Evolutionary conservation across 768 basidiomycete species (phyloP).

Genomic region (Lentinus brumalis): DNA sequence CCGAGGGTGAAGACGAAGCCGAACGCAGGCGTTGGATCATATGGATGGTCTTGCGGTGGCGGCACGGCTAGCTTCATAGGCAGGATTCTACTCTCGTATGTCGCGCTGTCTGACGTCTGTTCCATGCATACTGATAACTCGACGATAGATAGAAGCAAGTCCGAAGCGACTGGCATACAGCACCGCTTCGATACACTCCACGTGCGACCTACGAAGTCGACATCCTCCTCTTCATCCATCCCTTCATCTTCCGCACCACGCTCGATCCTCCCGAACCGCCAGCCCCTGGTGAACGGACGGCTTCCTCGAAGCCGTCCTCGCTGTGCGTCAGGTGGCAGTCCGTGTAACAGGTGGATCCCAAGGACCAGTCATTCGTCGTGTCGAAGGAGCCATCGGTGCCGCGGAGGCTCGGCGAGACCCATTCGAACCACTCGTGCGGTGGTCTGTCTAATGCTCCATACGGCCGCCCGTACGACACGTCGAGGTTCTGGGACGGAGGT

Average conservation of each 20-base stretch:
- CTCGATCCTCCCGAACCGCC: background rate
- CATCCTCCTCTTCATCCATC: conserved; percentile 17
- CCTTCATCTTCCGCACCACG: conserved; percentile 14
- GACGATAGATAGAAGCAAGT: too few relatives aligned
- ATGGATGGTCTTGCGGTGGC: conserved; percentile 48
- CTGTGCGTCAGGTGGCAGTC: conserved; percentile 6
- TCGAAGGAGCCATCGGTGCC: background rate
- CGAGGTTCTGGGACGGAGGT: background rate
- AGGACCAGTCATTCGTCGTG: background rate
- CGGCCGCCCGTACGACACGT: conserved; percentile 9
- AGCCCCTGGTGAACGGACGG: background rate
- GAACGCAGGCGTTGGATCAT: conserved; percentile 73
- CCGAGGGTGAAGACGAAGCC: conserved; percentile 61
- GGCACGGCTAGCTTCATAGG: background rate
- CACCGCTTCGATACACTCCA: background rate
- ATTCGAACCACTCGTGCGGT: conserved; percentile 18
- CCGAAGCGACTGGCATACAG: too few relatives aligned
- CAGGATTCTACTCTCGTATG: background rate
- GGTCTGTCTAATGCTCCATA: conserved; percentile 1
- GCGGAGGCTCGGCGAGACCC: conserved; percentile 9
- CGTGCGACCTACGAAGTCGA: conserved; percentile 1
- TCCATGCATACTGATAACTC: background rate
- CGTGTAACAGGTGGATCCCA: conserved; percentile 2
- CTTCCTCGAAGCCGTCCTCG: background rate
- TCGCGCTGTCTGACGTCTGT: background rate